These are phyloP conservation scores for Apiospora arundinis DNA, from an alignment of 2,329 filamentous ascomycete genomes.

Conservation along the genomic window DNA sequence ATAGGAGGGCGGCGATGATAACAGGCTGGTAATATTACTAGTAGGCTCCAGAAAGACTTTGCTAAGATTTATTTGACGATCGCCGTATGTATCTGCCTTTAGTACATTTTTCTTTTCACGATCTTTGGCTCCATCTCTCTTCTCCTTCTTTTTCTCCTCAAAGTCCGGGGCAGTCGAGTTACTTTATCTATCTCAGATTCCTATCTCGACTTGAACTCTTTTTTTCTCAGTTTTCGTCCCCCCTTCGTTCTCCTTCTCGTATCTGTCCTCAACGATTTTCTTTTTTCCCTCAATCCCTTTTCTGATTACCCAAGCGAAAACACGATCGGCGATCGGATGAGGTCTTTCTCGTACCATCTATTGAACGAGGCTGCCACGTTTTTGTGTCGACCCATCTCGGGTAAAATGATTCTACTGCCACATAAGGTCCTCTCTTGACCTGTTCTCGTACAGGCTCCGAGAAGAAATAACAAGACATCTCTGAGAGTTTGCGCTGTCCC, in stretches of 20 bases:
- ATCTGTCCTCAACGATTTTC: neutral
- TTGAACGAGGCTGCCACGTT: constrained; percentile 27
- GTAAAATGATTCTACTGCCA: neutral
- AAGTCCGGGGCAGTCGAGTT: neutral
- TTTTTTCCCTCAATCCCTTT: neutral
- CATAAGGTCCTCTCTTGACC: neutral
- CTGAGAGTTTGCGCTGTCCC: neutral
- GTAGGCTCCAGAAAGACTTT: neutral
- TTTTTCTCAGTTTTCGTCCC: neutral
- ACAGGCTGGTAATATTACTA: neutral
- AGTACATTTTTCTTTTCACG: neutral
- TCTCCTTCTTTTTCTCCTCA: neutral
- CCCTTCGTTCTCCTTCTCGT: neutral
- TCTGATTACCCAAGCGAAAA: neutral
- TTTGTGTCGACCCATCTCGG: constrained; percentile 16
- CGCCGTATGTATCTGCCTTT: neutral
- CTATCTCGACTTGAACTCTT: neutral
- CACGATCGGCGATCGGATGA: constrained; percentile 18
- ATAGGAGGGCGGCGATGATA: neutral
- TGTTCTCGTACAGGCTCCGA: neutral
- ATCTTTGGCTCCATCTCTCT: neutral
- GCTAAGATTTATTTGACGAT: neutral
- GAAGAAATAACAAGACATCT: neutral
- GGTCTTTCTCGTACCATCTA: constrained; percentile 4
- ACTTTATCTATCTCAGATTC: constrained; percentile 6